Base-by-base conservation (phyloP, 2,329 filamentous ascomycete genomes). In the Leptoxyphium fumago region DNA sequence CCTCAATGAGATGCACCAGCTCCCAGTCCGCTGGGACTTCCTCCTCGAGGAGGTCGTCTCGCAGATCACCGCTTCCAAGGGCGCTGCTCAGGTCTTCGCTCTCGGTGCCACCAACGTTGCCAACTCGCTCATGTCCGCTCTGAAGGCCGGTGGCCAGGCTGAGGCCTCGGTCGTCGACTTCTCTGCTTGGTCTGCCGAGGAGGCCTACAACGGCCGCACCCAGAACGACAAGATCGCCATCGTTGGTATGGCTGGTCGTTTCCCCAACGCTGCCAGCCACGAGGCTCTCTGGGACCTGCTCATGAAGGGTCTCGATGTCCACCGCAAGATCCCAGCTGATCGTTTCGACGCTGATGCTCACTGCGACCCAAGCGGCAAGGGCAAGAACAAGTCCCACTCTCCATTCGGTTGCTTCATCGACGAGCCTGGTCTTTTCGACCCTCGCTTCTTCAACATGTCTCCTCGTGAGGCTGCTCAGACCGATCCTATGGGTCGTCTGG, bases 391-490 rank as follows among this genome's bases (percentile, higher is more conserved):
- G 46, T 82, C 77, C 43, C 79, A 84, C 61, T 85, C 82, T 1
- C 80, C 79, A 2, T 85, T 78, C 53, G 83, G 83, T 13, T 84
- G 81, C 65, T 87, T 78, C 64, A 74, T 85, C 51, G 77, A 85
- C 48, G 74, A 86, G 48, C 82, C 83, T 0, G 82, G 82, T 44
- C 69, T 82, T 40, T 89, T 89, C 55, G 84, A 89, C 54, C 79
- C 82, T n/a, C 72, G 80, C 1, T 88, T 89, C 65, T 89, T 89
- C 73, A 86, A 86, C 63, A 87, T 89, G 79, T 87, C 82, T 30
- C 82, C 83, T 5, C 76, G 82, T 52, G 83, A 89, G 63, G 84
- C 84, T 26, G 75, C 77, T 42, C 82, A 87, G 57, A 86, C 82
- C 1, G 84, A 89, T 58, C 84, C 84, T 0, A 85, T 85, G 74